Conservation (phyloP, 2,329 filamentous ascomycete genomes). For the Aspergillus caelatus region DNA sequence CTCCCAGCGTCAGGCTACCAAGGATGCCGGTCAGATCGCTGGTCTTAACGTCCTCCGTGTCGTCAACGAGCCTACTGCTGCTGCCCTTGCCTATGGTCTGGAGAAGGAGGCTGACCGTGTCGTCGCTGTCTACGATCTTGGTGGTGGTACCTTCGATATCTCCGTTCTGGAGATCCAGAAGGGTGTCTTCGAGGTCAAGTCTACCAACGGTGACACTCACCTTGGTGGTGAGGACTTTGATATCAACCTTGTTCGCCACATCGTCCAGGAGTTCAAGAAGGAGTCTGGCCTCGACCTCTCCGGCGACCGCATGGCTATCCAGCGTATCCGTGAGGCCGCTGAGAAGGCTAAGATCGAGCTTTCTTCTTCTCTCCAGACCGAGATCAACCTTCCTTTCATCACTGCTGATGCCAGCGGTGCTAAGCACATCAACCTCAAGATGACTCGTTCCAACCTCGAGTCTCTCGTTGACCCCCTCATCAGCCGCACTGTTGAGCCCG, state of each 20-base stretch:
- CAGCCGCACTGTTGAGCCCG: conserved; percentile 81
- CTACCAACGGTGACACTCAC: conserved; percentile 98
- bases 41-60: conserved; percentile 96
- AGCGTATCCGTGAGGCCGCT: conserved; percentile 96
- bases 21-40: conserved; percentile 95
- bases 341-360: conserved; percentile 99
- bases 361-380: conserved; percentile 90
- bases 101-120: conserved; percentile 91
- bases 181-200: conserved; percentile 98
- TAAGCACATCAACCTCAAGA: conserved; percentile 97
- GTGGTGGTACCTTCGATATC: conserved; percentile 99
- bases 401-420: conserved; percentile 92
- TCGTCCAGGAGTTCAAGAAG: conserved; percentile 96
- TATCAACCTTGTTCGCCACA: conserved; percentile 88
- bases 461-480: conserved; percentile 89
- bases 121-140: conserved; percentile 95
- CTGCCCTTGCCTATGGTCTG: conserved; percentile 91
- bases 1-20: conserved; percentile 95
- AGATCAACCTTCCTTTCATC: conserved; percentile 99
- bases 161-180: conserved; percentile 96
- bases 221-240: conserved; percentile 98
- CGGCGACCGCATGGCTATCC: conserved; percentile 94
- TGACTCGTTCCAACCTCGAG: conserved; percentile 91
- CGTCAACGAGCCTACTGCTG: conserved; percentile 96
- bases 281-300: conserved; percentile 89